A percentile compares a stretch with the other conserved stretches of the same genome.
Evolutionary conservation across 306 rosid species (phyloP).

Genomic region (Ziziphus jujuba): DNA sequence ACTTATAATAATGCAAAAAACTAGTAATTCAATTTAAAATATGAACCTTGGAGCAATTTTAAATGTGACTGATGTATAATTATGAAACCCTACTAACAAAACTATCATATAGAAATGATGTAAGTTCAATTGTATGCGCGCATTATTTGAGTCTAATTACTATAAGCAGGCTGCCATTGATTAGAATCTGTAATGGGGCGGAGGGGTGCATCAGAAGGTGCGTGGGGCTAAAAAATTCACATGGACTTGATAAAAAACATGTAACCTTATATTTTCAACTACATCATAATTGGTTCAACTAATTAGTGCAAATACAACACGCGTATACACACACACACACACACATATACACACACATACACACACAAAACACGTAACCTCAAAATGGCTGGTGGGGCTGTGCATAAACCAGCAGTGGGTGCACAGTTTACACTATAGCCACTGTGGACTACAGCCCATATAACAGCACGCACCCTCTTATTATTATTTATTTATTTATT

Average conservation of each 20-base stretch:
- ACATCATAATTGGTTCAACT: slow-evolving; percentile 38
- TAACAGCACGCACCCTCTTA: slow-evolving; percentile 9
- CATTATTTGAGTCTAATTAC: too few species aligned
- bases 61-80: too few species aligned
- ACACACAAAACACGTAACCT: slow-evolving; percentile 7
- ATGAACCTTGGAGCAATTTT: too few species aligned
- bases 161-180: too few species aligned
- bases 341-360: slow-evolving; percentile 33
- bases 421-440: slow-evolving; percentile 30
- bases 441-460: slow-evolving; percentile 41
- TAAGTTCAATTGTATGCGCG: too few species aligned
- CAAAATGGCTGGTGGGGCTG: slow-evolving; percentile 38
- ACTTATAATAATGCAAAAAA: too few species aligned
- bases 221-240: not conserved
- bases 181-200: too few species aligned
- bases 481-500: too few species aligned
- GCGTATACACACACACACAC: too few species aligned
- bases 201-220: not conserved
- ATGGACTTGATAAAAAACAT: not conserved
- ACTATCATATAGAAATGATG: too few species aligned
- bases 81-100: too few species aligned
- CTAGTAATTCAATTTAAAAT: too few species aligned
- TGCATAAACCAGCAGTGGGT: slow-evolving; percentile 19
- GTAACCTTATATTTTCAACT: slow-evolving; percentile 20
- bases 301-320: slow-evolving; percentile 13